Base-by-base conservation (phyloP, 306 rosid species). In the Gillenia trifoliata region DNA sequence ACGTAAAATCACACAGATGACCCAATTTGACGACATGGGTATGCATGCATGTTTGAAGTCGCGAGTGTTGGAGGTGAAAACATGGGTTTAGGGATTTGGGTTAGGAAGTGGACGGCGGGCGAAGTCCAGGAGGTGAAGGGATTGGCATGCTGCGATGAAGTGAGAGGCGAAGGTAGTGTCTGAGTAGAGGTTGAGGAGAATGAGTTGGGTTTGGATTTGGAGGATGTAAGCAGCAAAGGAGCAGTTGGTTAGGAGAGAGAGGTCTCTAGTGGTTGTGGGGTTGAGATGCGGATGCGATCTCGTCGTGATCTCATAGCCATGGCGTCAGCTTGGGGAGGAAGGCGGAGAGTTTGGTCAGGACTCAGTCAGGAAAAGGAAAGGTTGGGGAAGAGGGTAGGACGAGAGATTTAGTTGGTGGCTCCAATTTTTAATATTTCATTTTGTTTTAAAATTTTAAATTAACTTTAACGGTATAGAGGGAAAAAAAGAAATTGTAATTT, bases 131-230 rank as follows among this genome's bases (percentile, higher is more conserved):
- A 84, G 86, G 20, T 23, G 61, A 1, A 86, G 78, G 28, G 83
- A 71, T 62, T 93, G 83, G 72, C 81, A 85, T 11, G 88, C 85
- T 26, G 64, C 15, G 74, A 90, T 90, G 79, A 90, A 87, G 40
- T 76, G 81, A 67, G 61, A 22, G 19, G 90, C 88, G 22, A 90
- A 71, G 76, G 86, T 80, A 56, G 89, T 79, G 80, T 87, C 47
- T 11, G 84, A 71, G 38, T 83, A 82, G 30, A 90, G 90, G 33
- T 83, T 87, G 25, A 82, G 86, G 40, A 86, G 22, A 22, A 92
- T 80, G 41, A 92, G 71, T 78, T 90, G 96, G 19, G 91, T 68
- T 82, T 86, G 90, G 70, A 87, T 86, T 74, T 93, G 91, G 15
- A 55, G 34, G 26, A 90, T 56, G 9, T 90, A 90, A 68, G 38